A percentile compares a stretch with the other conserved stretches of the same genome.
These are phyloP conservation scores for Cynanchum wilfordii DNA, from an alignment of 257 asterid genomes.

Conservation along the genomic window DNA sequence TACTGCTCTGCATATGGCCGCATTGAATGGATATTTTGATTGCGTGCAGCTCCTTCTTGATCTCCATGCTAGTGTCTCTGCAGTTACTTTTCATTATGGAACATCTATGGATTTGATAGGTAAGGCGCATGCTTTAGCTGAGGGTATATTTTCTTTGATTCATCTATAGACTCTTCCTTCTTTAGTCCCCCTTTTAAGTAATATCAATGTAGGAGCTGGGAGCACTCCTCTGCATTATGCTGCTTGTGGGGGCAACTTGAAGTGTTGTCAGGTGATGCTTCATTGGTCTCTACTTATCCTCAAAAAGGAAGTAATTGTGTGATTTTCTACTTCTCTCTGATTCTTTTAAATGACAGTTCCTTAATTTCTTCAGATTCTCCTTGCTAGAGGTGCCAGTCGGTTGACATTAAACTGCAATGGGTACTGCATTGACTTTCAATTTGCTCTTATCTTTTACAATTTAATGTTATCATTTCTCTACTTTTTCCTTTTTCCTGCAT, in stretches of 20 bases:
- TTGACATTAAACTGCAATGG: slow-evolving; percentile 89
- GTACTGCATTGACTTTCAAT: slow-evolving; percentile 34
- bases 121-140: slow-evolving; percentile 20
- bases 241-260: slow-evolving; percentile 95
- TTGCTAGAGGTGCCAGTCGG: slow-evolving; percentile 88
- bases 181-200: not conserved
- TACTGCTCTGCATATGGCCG: slow-evolving; percentile 99
- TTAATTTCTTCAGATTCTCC: slow-evolving; percentile 62
- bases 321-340: slow-evolving; percentile 3
- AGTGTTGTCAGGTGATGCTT: slow-evolving; percentile 86
- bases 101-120: slow-evolving; percentile 96
- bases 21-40: slow-evolving; percentile 91
- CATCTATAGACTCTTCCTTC: slow-evolving; percentile 12
- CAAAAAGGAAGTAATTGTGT: not conserved
- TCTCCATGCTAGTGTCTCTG: slow-evolving; percentile 72
- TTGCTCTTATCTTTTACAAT: slow-evolving; percentile 7
- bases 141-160: slow-evolving; percentile 5
- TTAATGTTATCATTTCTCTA: not conserved
- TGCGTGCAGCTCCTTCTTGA: slow-evolving; percentile 95
- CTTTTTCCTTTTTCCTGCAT: not conserved
- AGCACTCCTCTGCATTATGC: slow-evolving; percentile 98
- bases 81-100: slow-evolving; percentile 89
- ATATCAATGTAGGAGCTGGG: slow-evolving; percentile 70
- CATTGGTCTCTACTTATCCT: slow-evolving; percentile 5
- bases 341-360: slow-evolving; percentile 1